Base-by-base conservation (phyloP, 768 basidiomycete species). In the Trametes elegans region DNA sequence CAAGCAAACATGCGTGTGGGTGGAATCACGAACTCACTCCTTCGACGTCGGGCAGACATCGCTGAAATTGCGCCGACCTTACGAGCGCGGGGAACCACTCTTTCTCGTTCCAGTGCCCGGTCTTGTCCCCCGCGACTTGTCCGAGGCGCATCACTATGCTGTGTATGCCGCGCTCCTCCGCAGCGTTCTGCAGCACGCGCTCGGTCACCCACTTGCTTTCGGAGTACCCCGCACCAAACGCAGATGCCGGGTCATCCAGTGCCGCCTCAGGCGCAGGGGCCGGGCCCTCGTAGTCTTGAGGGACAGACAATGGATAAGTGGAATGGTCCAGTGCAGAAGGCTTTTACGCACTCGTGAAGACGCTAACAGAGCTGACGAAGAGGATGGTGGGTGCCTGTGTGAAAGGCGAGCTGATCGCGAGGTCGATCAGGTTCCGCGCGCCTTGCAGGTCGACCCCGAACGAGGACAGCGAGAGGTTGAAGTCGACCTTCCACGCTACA, bases 401-500 rank as follows among this genome's bases (percentile, higher is more conserved):
- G 48, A 41, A 49, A 2, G 50, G 59, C 14, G 62, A 61, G 5
- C 45, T 39, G 4, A 63, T 43, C 0, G 60, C 49, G 9, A 63
- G 50, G 27, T 63, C 59, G 34, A 63, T 39, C 9, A 61, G 35
- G 34, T 59, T 53, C 14, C 59, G 57, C 7, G 53, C 28, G 6
- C 57, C 71, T 67, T 16, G 63, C 58, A 51, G 74, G 36, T 72
- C 67, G 0, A 67, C 53, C 40, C 76, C 73, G 57, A 72, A 77
- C 2, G 75, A 76, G 0, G 55, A 27, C 1, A 78, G 59, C 0
- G 71, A 64, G 1, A 73, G 50, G 41, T 79, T 78, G 58, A 78
- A 78, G 47, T 79, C 67, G 7, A 79, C 63, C 18, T 68, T 56
- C 76, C 74, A 77, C 0, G 73, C 76, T 64, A 31, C 9, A 24